Conservation (phyloP, 164 flowering plant genomes). For the Sedum album region DNA sequence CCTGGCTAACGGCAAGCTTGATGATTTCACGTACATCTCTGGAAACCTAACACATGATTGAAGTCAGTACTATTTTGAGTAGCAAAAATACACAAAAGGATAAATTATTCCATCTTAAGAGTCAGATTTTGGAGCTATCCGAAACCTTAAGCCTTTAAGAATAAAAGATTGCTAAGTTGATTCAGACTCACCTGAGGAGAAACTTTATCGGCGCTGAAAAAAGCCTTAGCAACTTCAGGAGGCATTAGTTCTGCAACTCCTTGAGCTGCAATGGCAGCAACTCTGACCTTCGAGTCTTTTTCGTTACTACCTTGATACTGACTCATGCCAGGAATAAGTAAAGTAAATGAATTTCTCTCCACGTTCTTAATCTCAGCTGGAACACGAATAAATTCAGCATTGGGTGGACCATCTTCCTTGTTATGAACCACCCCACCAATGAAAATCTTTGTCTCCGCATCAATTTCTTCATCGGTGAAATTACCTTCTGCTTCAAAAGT, state of each 20-base stretch:
- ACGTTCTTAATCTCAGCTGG: constrained; percentile 67
- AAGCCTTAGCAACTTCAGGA: constrained; percentile 79
- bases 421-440: constrained; percentile 81
- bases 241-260: constrained; percentile 85
- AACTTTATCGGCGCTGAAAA: constrained; percentile 57
- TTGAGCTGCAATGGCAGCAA: constrained; percentile 68
- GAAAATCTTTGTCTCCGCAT: constrained; percentile 53
- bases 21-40: constrained; percentile 76
- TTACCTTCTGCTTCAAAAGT: constrained; percentile 31
- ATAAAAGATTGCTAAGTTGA: neutral
- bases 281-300: constrained; percentile 36
- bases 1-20: constrained; percentile 76
- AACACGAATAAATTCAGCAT: constrained; percentile 57
- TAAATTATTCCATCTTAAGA: no score
- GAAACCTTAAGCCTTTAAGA: neutral
- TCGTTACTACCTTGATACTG: constrained; percentile 36
- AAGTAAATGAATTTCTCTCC: constrained; percentile 66
- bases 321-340: constrained; percentile 51
- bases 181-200: constrained; percentile 15
- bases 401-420: constrained; percentile 49
- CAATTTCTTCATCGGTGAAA: constrained; percentile 35
- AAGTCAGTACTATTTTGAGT: neutral
- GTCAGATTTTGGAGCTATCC: no score
- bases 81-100: no score
- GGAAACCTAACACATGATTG: constrained; percentile 39